Conservation (phyloP, 2,329 filamentous ascomycete genomes). For the Penicillium sp. region DNA sequence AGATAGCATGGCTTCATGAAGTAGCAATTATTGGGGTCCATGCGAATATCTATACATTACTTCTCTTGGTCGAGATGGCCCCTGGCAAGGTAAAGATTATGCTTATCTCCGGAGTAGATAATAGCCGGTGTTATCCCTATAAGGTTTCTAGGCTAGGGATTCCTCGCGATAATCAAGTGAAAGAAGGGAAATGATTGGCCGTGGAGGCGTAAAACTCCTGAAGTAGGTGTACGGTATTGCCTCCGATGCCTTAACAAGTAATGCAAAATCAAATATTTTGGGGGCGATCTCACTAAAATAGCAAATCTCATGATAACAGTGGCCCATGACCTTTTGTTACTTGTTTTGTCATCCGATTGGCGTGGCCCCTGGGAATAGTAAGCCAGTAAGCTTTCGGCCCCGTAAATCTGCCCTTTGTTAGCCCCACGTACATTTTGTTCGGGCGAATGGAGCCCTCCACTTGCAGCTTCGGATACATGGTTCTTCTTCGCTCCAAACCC, state of each 20-base stretch:
- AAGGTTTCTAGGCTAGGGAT: not conserved
- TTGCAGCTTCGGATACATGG: not conserved
- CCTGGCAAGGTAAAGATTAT: not conserved
- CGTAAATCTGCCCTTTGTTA: not conserved
- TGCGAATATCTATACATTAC: not conserved
- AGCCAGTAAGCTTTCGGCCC: conserved; percentile 8
- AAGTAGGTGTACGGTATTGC: not conserved
- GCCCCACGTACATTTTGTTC: conserved; percentile 1
- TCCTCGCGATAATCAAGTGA: not conserved
- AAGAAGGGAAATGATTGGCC: not conserved
- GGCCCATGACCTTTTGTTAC: not conserved
- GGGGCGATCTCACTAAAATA: not conserved
- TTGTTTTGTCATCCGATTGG: not conserved
- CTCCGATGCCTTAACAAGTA: not conserved
- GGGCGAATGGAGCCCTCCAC: conserved; percentile 10
- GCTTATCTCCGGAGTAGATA: not conserved
- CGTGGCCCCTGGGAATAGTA: not conserved
- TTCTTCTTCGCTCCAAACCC: conserved; percentile 3
- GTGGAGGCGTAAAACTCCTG: not conserved
- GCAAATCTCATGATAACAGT: not conserved
- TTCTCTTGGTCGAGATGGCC: not conserved
- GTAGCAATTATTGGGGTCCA: not conserved
- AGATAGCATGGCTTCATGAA: not conserved
- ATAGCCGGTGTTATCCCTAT: not conserved
- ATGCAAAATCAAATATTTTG: not conserved